Percentiles rank a stretch among this genome's conserved stretches.
phyloP scores from a whole-genome alignment of 176 grass and related monocot genomes.

The Aegilops speltoides region DNA sequence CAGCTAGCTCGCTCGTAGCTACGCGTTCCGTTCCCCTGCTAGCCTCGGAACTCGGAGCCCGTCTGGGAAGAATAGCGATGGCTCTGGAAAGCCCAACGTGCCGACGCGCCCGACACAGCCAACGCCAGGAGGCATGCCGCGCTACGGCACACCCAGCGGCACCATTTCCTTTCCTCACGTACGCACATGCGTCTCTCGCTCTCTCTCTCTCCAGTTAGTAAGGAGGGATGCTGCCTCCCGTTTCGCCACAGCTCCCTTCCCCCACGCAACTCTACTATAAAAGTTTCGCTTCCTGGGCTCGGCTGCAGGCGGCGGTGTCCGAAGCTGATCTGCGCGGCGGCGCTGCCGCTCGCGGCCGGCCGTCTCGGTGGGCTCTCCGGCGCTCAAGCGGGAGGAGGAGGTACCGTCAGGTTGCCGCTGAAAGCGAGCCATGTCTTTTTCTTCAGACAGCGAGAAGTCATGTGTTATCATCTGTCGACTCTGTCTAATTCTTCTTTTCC shows the following conservation, averaged over 20 bases:
- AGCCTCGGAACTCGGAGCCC: slow-evolving; percentile 45
- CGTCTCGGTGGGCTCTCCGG: background rate
- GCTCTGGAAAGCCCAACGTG: slow-evolving; percentile 24
- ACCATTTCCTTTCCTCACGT: too few species aligned
- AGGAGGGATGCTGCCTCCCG: background rate
- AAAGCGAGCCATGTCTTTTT: background rate
- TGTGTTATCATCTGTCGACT: background rate
- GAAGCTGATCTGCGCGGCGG: background rate
- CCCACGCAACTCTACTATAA: too few species aligned
- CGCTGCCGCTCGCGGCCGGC: background rate
- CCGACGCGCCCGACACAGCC: slow-evolving; percentile 47
- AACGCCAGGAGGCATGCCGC: slow-evolving; percentile 17
- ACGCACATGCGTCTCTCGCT: background rate
- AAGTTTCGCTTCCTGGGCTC: background rate
- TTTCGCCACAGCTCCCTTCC: slow-evolving; percentile 6
- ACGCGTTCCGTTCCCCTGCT: too few species aligned
- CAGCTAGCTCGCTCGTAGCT: background rate
- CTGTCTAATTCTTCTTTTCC: background rate
- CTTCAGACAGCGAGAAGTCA: background rate
- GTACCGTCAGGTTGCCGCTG: background rate
- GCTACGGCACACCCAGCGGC: background rate
- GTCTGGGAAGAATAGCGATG: background rate
- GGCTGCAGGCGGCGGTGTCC: background rate
- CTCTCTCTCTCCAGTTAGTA: background rate
- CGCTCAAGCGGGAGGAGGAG: background rate